Evolutionary conservation across 306 rosid genomes (phyloP).

Genomic region (Hippophae gyantsensis): DNA sequence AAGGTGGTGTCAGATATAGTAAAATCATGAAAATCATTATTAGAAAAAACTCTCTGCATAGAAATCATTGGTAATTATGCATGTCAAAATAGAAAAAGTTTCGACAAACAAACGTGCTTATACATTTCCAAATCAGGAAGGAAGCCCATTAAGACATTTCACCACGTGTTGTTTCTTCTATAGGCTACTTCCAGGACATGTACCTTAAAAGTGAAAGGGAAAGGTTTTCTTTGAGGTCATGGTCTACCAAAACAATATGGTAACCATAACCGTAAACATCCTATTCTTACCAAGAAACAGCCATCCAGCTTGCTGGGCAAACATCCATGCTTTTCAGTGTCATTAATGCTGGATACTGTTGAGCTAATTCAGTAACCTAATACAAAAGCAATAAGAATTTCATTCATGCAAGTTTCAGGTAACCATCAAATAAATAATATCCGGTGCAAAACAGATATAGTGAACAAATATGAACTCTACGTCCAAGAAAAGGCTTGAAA

Average conservation of each 20-base stretch:
- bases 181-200: too few species aligned
- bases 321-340: constrained; percentile 66
- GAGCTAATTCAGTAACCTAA: constrained; percentile 55
- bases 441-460: neutral
- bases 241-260: neutral
- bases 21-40: too few species aligned
- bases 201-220: too few species aligned
- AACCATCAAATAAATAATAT: neutral
- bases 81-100: too few species aligned
- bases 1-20: too few species aligned
- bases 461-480: neutral
- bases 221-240: neutral
- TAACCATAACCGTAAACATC: constrained; percentile 8
- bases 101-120: too few species aligned
- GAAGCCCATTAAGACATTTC: too few species aligned
- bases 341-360: constrained; percentile 39
- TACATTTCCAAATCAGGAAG: too few species aligned
- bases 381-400: constrained; percentile 5
- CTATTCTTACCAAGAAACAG: constrained; percentile 67
- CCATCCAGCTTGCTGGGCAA: constrained; percentile 92
- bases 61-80: too few species aligned
- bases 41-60: too few species aligned
- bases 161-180: too few species aligned
- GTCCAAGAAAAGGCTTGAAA: constrained; percentile 1
- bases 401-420: constrained; percentile 1